A percentile compares a stretch with the other conserved stretches of the same genome.
Conservation (phyloP, 805 yeast species). For the Candida sanyiensis region DNA sequence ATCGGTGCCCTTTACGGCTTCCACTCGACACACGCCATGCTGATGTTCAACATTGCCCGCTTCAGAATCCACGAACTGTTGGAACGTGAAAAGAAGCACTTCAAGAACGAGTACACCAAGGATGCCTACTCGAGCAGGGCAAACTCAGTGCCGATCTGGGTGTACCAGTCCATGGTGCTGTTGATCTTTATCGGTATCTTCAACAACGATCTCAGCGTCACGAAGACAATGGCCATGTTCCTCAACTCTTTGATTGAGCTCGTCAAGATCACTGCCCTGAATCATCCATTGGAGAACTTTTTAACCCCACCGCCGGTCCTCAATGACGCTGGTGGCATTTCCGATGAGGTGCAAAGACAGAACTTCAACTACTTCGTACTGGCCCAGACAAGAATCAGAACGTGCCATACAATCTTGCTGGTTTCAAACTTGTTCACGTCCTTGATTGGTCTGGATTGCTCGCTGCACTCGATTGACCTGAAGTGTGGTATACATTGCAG, state of each 20-base stretch:
- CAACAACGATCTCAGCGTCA: conserved; percentile 59
- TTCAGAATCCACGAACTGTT: conserved; percentile 60
- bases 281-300: conserved; percentile 48
- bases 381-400: conserved; percentile 73
- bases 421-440: conserved; percentile 53
- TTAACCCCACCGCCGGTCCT: conserved; percentile 36
- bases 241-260: conserved; percentile 74
- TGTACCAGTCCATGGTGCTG: conserved; percentile 76
- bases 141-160: conserved; percentile 75
- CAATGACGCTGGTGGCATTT: conserved; percentile 25
- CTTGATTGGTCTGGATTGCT: conserved; percentile 38
- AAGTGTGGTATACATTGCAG: conserved; percentile 62
- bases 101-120: conserved; percentile 23
- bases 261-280: conserved; percentile 67
- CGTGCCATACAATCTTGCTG: conserved; percentile 59
- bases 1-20: conserved; percentile 85
- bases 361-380: conserved; percentile 49
- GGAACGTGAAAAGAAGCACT: conserved; percentile 35
- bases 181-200: conserved; percentile 81
- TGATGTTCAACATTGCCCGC: conserved; percentile 63
- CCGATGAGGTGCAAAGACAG: conserved; percentile 26
- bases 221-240: conserved; percentile 73
- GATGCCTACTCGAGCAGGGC: conserved; percentile 2
- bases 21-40: conserved; percentile 69
- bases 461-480: conserved; percentile 42